Evolutionary conservation across 768 basidiomycete genomes (phyloP).

Genomic region (Coprinellus micaceus): DNA sequence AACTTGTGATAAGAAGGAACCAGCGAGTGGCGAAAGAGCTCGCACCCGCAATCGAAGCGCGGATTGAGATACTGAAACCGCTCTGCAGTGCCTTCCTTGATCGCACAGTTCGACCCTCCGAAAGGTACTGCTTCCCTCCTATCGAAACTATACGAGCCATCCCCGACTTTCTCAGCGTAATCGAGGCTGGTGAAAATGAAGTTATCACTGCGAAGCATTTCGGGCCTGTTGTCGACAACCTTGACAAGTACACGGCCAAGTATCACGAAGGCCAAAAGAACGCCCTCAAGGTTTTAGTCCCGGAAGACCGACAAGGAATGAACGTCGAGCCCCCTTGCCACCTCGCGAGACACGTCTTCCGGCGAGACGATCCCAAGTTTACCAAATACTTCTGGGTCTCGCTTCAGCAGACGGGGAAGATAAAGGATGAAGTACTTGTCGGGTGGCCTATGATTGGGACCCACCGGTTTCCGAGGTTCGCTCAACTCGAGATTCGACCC

Average conservation of each 20-base stretch:
- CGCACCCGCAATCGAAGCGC: not conserved
- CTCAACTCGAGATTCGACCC: not conserved
- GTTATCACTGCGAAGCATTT: not conserved
- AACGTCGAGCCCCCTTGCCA: not conserved
- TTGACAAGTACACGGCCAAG: not conserved
- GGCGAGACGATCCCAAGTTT: not conserved
- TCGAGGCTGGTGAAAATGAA: not conserved
- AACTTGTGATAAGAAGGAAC: conserved; percentile 4
- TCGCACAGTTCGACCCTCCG: conserved; percentile 16
- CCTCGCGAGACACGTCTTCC: not conserved
- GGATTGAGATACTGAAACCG: conserved; percentile 6
- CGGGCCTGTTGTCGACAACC: not conserved
- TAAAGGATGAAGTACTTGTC: not conserved
- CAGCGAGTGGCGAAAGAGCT: not conserved
- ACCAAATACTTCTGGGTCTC: not conserved
- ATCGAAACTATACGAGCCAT: not conserved
- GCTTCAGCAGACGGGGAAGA: not conserved
- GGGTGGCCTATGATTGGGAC: not conserved
- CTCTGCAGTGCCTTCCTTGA: conserved; percentile 19
- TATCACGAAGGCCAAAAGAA: not conserved
- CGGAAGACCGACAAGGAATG: not conserved
- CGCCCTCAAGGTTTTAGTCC: not conserved
- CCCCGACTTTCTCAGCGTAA: not conserved
- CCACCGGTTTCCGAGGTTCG: not conserved
- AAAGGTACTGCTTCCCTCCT: conserved; percentile 23